Evolutionary conservation across 2,329 filamentous ascomycete species (phyloP).

Genomic region (Aspergillus ochraceus): DNA sequence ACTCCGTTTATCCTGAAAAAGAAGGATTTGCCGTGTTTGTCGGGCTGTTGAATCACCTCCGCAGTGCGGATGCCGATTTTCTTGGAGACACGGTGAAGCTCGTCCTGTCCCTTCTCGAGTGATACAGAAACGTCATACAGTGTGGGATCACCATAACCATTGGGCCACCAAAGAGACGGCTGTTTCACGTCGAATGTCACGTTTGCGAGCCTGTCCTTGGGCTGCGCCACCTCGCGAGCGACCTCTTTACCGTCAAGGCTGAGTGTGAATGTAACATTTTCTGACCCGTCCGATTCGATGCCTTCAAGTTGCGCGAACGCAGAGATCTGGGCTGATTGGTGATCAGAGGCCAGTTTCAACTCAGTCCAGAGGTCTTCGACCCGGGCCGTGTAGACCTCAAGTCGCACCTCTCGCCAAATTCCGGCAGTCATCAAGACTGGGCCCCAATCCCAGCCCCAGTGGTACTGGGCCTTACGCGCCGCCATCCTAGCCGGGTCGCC

Average conservation of each 20-base stretch:
- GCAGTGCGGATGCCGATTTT: constrained; percentile 58
- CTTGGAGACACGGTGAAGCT: constrained; percentile 48
- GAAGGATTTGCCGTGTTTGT: constrained; percentile 61
- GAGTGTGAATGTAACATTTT: constrained; percentile 35
- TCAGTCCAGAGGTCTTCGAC: constrained; percentile 60
- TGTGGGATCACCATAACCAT: constrained; percentile 58
- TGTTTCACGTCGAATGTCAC: constrained; percentile 41
- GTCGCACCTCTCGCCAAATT: constrained; percentile 65
- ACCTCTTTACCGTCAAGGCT: constrained; percentile 32
- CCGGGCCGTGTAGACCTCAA: constrained; percentile 63
- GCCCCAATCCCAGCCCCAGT: constrained; percentile 74
- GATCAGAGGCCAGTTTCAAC: constrained; percentile 39
- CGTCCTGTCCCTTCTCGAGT: constrained; percentile 36
- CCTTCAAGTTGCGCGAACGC: constrained; percentile 42
- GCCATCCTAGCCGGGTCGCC: constrained; percentile 48
- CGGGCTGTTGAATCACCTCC: constrained; percentile 42
- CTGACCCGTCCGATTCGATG: constrained; percentile 11
- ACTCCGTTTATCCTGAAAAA: constrained; percentile 66
- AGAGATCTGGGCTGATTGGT: constrained; percentile 39
- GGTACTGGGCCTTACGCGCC: constrained; percentile 67
- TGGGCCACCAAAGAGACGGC: constrained; percentile 61
- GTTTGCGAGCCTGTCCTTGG: constrained; percentile 35
- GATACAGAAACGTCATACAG: constrained; percentile 57
- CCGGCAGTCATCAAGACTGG: constrained; percentile 63
- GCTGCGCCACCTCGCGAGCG: constrained; percentile 44